These are phyloP conservation scores for Protea cynaroides DNA, from an alignment of 164 flowering plant species.

Conservation along the genomic window DNA sequence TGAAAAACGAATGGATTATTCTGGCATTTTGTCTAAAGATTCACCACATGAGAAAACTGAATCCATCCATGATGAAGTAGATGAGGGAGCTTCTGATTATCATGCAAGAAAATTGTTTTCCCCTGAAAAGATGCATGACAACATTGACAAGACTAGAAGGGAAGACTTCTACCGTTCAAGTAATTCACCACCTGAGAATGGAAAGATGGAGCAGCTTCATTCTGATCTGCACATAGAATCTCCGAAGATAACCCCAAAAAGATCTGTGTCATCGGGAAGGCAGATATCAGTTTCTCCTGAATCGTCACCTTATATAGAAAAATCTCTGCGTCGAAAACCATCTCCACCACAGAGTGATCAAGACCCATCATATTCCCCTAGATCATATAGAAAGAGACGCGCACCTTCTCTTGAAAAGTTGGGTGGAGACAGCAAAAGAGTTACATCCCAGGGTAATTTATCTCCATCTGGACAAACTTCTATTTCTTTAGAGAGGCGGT, in stretches of 20 bases:
- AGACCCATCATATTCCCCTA: slow-evolving; percentile 14
- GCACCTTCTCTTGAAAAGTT: slow-evolving; percentile 17
- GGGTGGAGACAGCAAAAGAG: slow-evolving; percentile 7
- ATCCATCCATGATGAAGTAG: slow-evolving; percentile 5
- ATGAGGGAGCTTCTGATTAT: slow-evolving; percentile 7
- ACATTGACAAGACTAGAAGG: slow-evolving; percentile 1
- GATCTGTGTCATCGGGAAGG: slow-evolving; percentile 16
- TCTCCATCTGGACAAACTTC: slow-evolving; percentile 12
- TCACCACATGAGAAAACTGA: slow-evolving; percentile 7
- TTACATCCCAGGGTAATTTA: slow-evolving; percentile 5
- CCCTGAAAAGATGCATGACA: background rate
- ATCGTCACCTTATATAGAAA: slow-evolving; percentile 10
- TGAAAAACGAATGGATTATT: slow-evolving; percentile 5
- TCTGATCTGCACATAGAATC: slow-evolving; percentile 1
- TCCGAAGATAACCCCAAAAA: slow-evolving; percentile 2
- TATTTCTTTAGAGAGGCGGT: slow-evolving; percentile 17
- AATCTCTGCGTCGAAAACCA: slow-evolving; percentile 6
- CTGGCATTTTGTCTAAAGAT: slow-evolving; percentile 3
- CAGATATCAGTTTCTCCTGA: slow-evolving; percentile 15
- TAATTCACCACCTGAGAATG: background rate
- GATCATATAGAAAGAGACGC: slow-evolving; percentile 9
- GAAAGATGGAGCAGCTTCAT: slow-evolving; percentile 8
- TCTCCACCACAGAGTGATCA: slow-evolving; percentile 9
- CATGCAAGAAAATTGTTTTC: background rate
- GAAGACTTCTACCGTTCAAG: slow-evolving; percentile 6